Percentiles rank a stretch among this genome's conserved stretches.
phyloP scores from a whole-genome alignment of 805 yeast species.

The Cyberlindnera japonica region DNA sequence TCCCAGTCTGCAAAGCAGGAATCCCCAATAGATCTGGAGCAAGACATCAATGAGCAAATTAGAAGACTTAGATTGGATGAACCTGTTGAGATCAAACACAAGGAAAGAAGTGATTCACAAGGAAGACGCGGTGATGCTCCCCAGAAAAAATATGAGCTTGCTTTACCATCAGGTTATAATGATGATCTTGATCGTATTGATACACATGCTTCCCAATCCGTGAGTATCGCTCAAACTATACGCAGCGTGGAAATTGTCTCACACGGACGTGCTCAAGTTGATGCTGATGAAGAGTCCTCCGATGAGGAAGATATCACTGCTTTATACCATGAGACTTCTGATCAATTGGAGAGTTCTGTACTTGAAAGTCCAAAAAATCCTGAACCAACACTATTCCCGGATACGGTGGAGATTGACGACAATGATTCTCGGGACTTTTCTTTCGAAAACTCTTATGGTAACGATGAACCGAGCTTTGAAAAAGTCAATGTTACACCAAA shows the following conservation, averaged over 20 bases:
- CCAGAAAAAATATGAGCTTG: neutral
- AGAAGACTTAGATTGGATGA: conserved; percentile 7
- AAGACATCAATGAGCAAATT: conserved; percentile 11
- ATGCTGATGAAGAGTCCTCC: conserved; percentile 19
- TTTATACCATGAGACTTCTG: conserved; percentile 18
- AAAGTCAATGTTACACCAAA: conserved; percentile 10
- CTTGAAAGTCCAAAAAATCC: neutral
- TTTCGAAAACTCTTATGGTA: conserved; percentile 18
- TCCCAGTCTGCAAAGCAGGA: neutral
- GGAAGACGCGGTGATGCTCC: conserved; percentile 3
- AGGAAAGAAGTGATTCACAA: neutral
- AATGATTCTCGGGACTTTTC: conserved; percentile 19
- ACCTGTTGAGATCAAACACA: conserved; percentile 1
- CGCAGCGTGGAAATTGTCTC: conserved; percentile 31
- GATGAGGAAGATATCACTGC: conserved; percentile 30
- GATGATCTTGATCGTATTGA: neutral
- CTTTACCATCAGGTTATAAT: too few relatives aligned
- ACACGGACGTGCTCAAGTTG: conserved; percentile 28
- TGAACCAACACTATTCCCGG: conserved; percentile 7
- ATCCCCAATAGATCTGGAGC: conserved; percentile 5
- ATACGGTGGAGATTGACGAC: neutral
- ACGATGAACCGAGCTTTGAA: conserved; percentile 12
- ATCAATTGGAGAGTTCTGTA: conserved; percentile 9
- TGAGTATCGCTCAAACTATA: conserved; percentile 13
- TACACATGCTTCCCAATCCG: neutral